Evolutionary conservation across 2,329 filamentous ascomycete genomes (phyloP).

Genomic region (Saccharata proteae): DNA sequence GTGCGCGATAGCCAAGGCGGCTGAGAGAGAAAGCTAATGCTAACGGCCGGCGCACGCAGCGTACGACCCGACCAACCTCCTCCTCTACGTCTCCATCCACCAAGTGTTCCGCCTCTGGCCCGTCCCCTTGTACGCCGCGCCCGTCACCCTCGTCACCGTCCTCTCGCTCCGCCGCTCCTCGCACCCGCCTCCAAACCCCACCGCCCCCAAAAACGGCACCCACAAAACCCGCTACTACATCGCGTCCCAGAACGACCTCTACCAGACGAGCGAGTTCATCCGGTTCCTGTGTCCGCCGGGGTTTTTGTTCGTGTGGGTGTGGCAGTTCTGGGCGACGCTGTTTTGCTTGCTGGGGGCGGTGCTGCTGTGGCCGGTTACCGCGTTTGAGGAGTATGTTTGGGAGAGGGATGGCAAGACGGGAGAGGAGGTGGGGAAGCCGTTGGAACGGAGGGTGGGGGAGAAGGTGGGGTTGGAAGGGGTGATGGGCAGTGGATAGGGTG

Average conservation of each 20-base stretch:
- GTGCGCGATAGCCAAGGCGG: too few species aligned
- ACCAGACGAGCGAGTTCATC: conserved; percentile 64
- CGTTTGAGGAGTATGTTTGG: conserved; percentile 30
- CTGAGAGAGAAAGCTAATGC: not conserved
- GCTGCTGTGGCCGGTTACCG: conserved; percentile 38
- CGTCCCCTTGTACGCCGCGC: conserved; percentile 60
- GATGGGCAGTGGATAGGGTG: conserved; percentile 8
- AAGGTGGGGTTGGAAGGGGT: conserved; percentile 11
- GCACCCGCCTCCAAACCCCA: not conserved
- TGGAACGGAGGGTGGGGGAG: conserved; percentile 10
- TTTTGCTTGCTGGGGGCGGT: conserved; percentile 51
- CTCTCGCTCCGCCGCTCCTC: conserved; percentile 44
- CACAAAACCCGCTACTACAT: conserved; percentile 51
- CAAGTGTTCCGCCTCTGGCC: conserved; percentile 71
- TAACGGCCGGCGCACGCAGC: conserved; percentile 34
- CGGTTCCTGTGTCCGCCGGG: conserved; percentile 56
- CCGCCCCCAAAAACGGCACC: conserved; percentile 6
- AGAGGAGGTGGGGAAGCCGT: not conserved
- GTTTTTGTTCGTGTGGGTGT: conserved; percentile 45
- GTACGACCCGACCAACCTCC: conserved; percentile 51
- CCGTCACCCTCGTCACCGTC: conserved; percentile 56
- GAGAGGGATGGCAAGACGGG: conserved; percentile 7
- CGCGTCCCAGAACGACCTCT: conserved; percentile 64
- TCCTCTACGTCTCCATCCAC: conserved; percentile 61
- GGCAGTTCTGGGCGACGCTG: conserved; percentile 53